A percentile compares a stretch with the other conserved stretches of the same genome.
Evolutionary conservation across 345 rosid genomes (phyloP).

Genomic region (thale cress (Arabidopsis thaliana)): TAIR10.1 NC_003076.8:19615001-19615500

Average conservation of each 20-base stretch:
- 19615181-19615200: conserved; percentile 97
- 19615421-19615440: background rate
- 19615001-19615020: conserved; percentile 72
- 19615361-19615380: background rate
- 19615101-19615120: conserved; percentile 69
- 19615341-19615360: conserved; percentile 48
- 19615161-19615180: conserved; percentile 86
- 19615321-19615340: conserved; percentile 63
- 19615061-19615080: conserved; percentile 73
- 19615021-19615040: conserved; percentile 67
- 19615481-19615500: background rate
- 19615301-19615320: conserved; percentile 83
- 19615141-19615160: conserved; percentile 86
- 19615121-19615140: conserved; percentile 88
- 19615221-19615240: conserved; percentile 70
- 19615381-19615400: background rate
- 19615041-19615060: conserved; percentile 67
- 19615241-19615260: conserved; percentile 80
- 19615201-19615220: conserved; percentile 85
- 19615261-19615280: conserved; percentile 69
- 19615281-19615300: conserved; percentile 75
- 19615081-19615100: conserved; percentile 70
- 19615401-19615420: background rate
- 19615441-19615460: background rate
- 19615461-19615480: background rate